Percentiles rank a stretch among this genome's conserved stretches.
Conservation (phyloP, 148 eudicot genomes). For the Amaranthus hypochondriacus region DNA sequence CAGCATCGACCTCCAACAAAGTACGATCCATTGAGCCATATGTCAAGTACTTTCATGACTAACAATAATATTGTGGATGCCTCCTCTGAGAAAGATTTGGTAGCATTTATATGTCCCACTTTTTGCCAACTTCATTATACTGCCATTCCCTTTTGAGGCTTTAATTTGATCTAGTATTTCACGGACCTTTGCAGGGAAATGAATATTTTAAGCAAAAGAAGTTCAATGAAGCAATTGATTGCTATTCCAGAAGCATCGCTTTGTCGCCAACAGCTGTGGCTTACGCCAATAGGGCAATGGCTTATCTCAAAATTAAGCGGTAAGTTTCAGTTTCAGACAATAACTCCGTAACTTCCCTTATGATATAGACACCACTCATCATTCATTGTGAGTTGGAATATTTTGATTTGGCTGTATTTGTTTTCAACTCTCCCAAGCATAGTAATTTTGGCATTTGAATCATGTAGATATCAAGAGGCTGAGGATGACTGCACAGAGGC, state of each 20-base stretch:
- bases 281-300: conserved; percentile 97
- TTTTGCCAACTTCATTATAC: not conserved
- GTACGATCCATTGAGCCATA: conserved; percentile 42
- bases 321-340: conserved; percentile 17
- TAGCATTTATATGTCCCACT: conserved; percentile 13
- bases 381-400: not conserved
- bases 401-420: not conserved
- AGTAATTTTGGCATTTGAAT: not conserved
- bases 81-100: conserved; percentile 90
- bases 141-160: not conserved
- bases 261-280: conserved; percentile 92
- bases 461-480: conserved; percentile 76
- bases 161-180: not conserved
- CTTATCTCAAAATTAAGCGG: conserved; percentile 86
- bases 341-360: not conserved
- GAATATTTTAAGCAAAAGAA: conserved; percentile 89
- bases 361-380: not conserved
- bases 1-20: conserved; percentile 34
- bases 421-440: not conserved
- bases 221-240: conserved; percentile 85
- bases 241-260: conserved; percentile 93
- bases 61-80: conserved; percentile 69
- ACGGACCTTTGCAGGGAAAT: conserved; percentile 62
- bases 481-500: conserved; percentile 97
- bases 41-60: conserved; percentile 40